Base-by-base conservation (phyloP, 106 monocot genomes). In the Cymbidium sinense region DNA sequence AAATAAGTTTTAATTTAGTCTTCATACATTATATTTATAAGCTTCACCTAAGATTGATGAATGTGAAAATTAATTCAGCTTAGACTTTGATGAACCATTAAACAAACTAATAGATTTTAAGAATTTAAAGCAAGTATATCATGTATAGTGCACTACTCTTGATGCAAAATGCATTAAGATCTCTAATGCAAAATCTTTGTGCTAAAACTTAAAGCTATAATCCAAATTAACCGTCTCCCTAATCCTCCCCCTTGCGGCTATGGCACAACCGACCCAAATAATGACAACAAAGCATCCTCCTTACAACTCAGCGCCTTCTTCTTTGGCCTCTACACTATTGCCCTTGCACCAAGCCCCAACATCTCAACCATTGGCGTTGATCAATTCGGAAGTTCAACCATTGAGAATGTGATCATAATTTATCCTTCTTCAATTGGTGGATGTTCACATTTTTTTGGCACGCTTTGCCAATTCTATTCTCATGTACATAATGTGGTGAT, bases 361-460 rank as follows among this genome's bases (percentile, higher is more conserved):
- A 83, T 90, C 47, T 87, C 90, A 0, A 90, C 90, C 39, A 85
- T 90, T 2, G 87, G 87, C 8, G 90, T 84, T 2, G 87, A 87
- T 81, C 90, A 91, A 41, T 88, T 91, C 37, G 88, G 88, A 88
- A 88, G 35, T 87, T 79, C 20, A 74, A 88, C 37, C 87, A 81
- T 0, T 77, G 76, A 33, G 91, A 91, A 70, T 54, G 82, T 47
- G 39, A 28, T 0, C 82, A 88, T 29, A 90, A 91, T 77, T 77
- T 85, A 43, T 83, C 90, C 34, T 88, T 91, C 81, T 74, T 87
- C 85, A 91, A 91, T 55, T 91, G 91, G 91, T 91, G 91, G 90
- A 86, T 91, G 86, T 85, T 85, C 79, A 82, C 75, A 73, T 88
- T 91, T 88, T 74, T 23, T 87, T 0, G 91, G 91, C 50, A 88